A percentile compares a stretch with the other conserved stretches of the same genome.
Evolutionary conservation across 176 grass and related monocot species (phyloP).

Genomic region (Otatea glauca): DNA sequence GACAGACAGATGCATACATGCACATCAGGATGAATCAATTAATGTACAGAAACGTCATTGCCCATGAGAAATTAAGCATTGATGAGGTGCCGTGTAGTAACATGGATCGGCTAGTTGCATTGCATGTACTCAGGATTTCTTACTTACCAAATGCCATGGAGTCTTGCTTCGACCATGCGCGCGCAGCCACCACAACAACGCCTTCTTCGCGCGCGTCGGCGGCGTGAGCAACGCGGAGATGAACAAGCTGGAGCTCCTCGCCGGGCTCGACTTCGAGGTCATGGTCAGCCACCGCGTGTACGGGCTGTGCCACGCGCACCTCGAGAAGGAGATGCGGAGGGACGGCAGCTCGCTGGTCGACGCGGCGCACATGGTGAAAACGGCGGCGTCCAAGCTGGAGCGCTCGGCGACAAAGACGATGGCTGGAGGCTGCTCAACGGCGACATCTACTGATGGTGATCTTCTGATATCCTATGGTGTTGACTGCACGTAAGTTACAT

Average conservation of each 20-base stretch:
- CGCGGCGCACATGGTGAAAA: background rate
- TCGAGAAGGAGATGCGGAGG: constrained; percentile 55
- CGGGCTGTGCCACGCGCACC: constrained; percentile 65
- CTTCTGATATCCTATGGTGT: constrained; percentile 84
- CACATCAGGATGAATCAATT: background rate
- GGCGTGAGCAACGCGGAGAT: constrained; percentile 91
- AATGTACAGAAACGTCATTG: background rate
- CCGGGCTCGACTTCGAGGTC: constrained; percentile 69
- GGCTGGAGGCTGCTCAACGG: constrained; percentile 4
- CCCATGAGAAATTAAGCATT: background rate
- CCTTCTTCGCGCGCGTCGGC: constrained; percentile 91
- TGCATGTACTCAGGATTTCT: background rate
- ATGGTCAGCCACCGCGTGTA: constrained; percentile 56
- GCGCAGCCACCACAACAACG: constrained; percentile 87
- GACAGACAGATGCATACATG: background rate
- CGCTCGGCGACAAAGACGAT: background rate
- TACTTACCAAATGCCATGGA: background rate
- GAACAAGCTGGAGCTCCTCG: constrained; percentile 84
- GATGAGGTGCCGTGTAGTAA: no score
- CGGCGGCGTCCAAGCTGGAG: background rate
- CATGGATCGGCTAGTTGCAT: background rate
- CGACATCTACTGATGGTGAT: constrained; percentile 80
- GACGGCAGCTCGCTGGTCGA: background rate
- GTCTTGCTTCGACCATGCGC: background rate
- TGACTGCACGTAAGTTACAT: constrained; percentile 82